phyloP scores from a whole-genome alignment of 2,329 filamentous ascomycete genomes.

The Fusarium metavorans region DNA sequence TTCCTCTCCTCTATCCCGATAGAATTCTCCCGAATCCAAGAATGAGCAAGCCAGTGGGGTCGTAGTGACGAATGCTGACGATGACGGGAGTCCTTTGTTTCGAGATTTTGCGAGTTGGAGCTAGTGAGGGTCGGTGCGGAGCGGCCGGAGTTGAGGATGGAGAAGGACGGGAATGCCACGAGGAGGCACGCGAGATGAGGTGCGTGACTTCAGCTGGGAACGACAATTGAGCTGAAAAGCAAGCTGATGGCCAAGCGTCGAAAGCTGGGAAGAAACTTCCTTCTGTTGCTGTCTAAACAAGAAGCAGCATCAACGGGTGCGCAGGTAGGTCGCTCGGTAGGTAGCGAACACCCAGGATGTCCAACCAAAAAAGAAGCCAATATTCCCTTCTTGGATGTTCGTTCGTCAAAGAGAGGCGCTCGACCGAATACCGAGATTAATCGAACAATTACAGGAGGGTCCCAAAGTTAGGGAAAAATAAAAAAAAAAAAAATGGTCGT shows the following conservation, averaged over 20 bases:
- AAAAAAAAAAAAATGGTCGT: neutral
- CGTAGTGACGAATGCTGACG: constrained; percentile 40
- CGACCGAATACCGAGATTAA: constrained; percentile 23
- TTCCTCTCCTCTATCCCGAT: constrained; percentile 5
- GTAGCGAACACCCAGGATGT: neutral
- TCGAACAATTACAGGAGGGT: constrained; percentile 15
- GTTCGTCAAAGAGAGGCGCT: constrained; percentile 22
- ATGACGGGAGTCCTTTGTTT: constrained; percentile 29
- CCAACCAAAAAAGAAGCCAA: constrained; percentile 5
- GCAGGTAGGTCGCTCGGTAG: neutral
- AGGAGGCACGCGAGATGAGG: constrained; percentile 26
- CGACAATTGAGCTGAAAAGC: constrained; percentile 8
- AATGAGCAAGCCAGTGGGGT: constrained; percentile 40
- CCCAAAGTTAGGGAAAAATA: constrained; percentile 26
- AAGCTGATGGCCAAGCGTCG: constrained; percentile 13
- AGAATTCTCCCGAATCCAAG: constrained; percentile 25
- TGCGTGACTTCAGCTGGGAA: constrained; percentile 21
- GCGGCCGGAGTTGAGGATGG: constrained; percentile 32
- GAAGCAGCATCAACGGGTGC: neutral
- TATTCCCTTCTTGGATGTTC: neutral
- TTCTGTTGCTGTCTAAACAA: constrained; percentile 19
- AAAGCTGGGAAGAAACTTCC: neutral
- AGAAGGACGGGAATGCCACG: constrained; percentile 30
- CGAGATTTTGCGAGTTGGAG: constrained; percentile 30
- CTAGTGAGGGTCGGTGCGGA: constrained; percentile 39